Evolutionary conservation across 352 stramenopile genomes (phyloP).

Genomic region (Phytophthora europaea): DNA sequence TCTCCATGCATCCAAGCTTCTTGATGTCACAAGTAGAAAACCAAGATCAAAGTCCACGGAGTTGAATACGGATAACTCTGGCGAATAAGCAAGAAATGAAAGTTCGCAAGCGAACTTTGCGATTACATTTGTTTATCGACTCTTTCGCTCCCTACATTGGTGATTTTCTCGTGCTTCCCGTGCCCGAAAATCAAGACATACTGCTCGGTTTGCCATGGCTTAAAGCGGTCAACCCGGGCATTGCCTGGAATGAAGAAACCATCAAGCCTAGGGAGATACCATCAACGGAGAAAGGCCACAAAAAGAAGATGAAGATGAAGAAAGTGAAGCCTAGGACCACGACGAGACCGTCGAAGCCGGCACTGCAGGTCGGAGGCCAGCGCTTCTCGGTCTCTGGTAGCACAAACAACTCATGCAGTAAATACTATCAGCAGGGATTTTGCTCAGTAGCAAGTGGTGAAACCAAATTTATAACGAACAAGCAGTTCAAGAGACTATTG

Average conservation of each 20-base stretch:
- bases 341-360: background rate
- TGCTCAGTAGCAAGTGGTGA: background rate
- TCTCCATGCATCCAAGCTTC: slow-evolving; percentile 5
- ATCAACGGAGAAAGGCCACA: background rate
- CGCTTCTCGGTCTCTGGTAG: background rate
- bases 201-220: background rate
- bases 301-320: background rate
- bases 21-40: slow-evolving; percentile 25
- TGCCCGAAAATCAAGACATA: slow-evolving; percentile 14
- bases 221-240: background rate
- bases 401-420: background rate
- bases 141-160: no score
- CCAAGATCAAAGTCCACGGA: no score
- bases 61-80: no score
- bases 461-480: background rate
- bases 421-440: background rate
- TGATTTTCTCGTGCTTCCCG: slow-evolving; percentile 1
- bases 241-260: background rate
- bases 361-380: background rate
- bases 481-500: background rate
- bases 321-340: background rate
- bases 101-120: no score
- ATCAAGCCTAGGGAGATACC: background rate
- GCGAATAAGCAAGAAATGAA: no score
- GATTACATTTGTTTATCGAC: no score